Evolutionary conservation across 2,329 filamentous ascomycete genomes (phyloP), one percentile per base, ranked within the genome.

Genomic region (Xylariaceae sp.): DNA sequence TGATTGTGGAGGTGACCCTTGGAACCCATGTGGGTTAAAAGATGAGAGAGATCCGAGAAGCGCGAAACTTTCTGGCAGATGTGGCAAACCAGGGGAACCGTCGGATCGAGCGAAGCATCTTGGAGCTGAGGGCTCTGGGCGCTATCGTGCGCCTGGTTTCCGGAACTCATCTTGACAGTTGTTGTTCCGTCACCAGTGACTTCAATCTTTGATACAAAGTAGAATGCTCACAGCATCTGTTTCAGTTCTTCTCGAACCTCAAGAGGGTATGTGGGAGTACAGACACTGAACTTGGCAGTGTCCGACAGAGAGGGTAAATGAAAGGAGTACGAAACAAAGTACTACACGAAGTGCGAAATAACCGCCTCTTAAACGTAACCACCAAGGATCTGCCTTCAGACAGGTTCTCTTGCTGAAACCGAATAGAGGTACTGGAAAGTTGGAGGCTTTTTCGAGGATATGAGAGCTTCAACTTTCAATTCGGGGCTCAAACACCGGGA

Each of bases 11-110:
- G 78, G 72, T 97, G 93, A n/a, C 89, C 88, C 72, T 97, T 97
- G 64, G 92, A 97, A 61, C 89, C 86, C 63, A 97, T 85, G 71
- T 97, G 93, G 10, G 93, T 97, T 70, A 97, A 83, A 44, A 97
- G 80, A 74, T 97, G 93, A 39, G 92, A 96, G 50, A 92, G 80
- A 74, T 97, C 93, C 58, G 91, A 96, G 76, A 97, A 97, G 35
- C 76, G 83, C 45, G 90, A 90, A 62, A 82, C 82, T 66, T 88
- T 90, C 42, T 89, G 88, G 72, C 93, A 97, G 66, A 96, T 87
- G 69, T 81, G 86, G 83, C 93, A 97, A 67, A 85, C 77, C 53
- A 97, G 84, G 58, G 88, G 85, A 60, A 92, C 87, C 13, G 49
- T 15, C 60, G 58, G 10, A 9, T 37, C 50, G 9, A 17, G 15